Conservation (phyloP, 192 early-diverging fungal genomes). For the Umbelopsis isabellina region DNA sequence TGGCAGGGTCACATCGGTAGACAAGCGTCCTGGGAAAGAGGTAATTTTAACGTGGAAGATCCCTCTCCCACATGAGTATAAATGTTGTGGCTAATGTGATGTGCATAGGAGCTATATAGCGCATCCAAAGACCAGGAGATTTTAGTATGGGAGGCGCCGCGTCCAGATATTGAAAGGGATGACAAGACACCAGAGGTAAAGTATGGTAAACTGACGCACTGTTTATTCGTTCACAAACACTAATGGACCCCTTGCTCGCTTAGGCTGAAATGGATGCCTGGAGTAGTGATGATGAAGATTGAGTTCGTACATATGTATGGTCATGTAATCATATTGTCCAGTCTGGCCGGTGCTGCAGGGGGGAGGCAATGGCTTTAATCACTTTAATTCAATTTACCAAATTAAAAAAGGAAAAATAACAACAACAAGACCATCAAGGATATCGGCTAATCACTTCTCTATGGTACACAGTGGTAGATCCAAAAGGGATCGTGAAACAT, state of each 20-base stretch:
- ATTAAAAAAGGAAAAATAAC: no score
- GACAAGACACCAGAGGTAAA: constrained; percentile 10
- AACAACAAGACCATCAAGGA: no score
- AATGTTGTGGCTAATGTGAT: not conserved
- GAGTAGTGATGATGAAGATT: constrained; percentile 48
- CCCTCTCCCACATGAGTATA: not conserved
- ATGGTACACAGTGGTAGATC: no score
- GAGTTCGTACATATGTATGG: no score
- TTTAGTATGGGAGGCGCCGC: constrained; percentile 54
- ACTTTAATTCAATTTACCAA: no score
- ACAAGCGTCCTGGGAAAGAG: constrained; percentile 51
- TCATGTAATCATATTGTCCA: not conserved
- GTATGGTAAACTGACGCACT: not conserved
- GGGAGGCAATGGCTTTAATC: no score
- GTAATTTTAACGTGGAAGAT: constrained; percentile 27
- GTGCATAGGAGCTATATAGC: constrained; percentile 61
- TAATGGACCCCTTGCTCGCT: not conserved
- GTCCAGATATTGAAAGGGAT: constrained; percentile 38
- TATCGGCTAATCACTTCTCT: no score
- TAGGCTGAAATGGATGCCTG: constrained; percentile 48
- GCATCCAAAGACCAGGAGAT: constrained; percentile 62
- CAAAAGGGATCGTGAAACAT: no score
- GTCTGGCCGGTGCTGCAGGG: no score
- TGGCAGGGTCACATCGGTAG: constrained; percentile 61
- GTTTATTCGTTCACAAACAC: not conserved